phyloP scores from a whole-genome alignment of 1,284 basidiomycete species.

The Coniferiporia sulphurascens region DNA sequence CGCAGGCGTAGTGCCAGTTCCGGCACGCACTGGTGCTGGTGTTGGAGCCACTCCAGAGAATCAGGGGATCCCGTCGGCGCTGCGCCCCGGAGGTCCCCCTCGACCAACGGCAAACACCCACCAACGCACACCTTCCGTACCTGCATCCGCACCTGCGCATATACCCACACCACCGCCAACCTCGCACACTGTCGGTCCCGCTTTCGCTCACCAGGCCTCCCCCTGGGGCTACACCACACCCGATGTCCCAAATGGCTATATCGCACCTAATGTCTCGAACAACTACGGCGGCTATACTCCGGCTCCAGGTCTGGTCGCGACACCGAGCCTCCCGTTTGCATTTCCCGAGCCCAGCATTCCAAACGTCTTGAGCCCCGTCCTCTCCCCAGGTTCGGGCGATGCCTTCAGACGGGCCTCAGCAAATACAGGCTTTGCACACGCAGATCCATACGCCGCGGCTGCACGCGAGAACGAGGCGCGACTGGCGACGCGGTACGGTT shows the following conservation, averaged over 20 bases:
- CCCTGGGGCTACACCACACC: not conserved
- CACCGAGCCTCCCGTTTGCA: not conserved
- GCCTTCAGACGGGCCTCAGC: not conserved
- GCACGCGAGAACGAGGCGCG: not conserved
- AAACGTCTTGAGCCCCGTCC: not conserved
- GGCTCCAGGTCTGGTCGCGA: not conserved
- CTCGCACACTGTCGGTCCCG: not conserved
- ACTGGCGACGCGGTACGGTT: slow-evolving; percentile 9
- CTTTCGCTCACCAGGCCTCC: not conserved
- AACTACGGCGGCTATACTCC: not conserved
- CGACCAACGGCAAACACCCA: not conserved
- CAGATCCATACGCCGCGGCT: not conserved
- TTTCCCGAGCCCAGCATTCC: slow-evolving; percentile 10
- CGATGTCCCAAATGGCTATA: not conserved
- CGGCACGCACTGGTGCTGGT: not conserved
- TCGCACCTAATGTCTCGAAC: too few relatives aligned
- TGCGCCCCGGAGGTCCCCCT: not conserved
- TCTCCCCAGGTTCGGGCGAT: not conserved
- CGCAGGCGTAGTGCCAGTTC: not conserved
- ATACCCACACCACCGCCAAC: not conserved
- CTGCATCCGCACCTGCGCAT: not conserved
- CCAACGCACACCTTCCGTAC: not conserved
- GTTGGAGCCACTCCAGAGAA: not conserved
- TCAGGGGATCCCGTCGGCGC: not conserved
- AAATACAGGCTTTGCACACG: not conserved